phyloP scores from a whole-genome alignment of 345 rosid genomes.

The Crucihimalaya himalaica region DNA sequence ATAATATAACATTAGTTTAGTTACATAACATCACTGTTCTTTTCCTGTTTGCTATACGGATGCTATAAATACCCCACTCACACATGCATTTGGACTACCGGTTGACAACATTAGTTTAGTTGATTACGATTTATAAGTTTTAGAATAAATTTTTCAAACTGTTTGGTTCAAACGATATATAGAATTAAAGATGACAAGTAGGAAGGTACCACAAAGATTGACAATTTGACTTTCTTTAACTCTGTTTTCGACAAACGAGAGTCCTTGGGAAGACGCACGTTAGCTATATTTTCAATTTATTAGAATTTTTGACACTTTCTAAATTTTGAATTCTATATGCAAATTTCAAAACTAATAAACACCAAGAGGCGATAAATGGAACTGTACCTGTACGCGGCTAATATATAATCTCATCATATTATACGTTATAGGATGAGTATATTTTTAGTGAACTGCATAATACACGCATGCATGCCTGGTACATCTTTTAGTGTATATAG shows the following conservation, averaged over 20 bases:
- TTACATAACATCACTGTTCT: too few species aligned
- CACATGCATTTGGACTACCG: background rate
- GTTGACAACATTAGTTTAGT: background rate
- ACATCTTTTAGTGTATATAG: background rate
- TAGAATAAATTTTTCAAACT: background rate
- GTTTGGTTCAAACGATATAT: background rate
- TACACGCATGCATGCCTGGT: constrained; percentile 20
- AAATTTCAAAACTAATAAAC: background rate
- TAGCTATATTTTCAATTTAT: background rate
- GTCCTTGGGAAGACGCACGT: constrained; percentile 29
- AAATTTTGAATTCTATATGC: background rate
- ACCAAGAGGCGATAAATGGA: background rate
- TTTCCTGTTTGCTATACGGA: background rate
- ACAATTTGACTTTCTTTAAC: constrained; percentile 22
- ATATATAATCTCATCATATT: constrained; percentile 8
- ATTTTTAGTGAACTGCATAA: constrained; percentile 3
- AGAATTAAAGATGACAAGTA: background rate
- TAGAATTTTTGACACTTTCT: background rate
- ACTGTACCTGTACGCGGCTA: background rate
- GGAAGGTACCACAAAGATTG: background rate
- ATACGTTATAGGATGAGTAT: background rate
- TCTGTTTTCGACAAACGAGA: constrained; percentile 19
- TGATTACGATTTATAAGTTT: background rate
- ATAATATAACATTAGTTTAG: background rate
- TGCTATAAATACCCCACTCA: background rate